phyloP scores from a whole-genome alignment of 257 asterid species.

The Sherardia arvensis region DNA sequence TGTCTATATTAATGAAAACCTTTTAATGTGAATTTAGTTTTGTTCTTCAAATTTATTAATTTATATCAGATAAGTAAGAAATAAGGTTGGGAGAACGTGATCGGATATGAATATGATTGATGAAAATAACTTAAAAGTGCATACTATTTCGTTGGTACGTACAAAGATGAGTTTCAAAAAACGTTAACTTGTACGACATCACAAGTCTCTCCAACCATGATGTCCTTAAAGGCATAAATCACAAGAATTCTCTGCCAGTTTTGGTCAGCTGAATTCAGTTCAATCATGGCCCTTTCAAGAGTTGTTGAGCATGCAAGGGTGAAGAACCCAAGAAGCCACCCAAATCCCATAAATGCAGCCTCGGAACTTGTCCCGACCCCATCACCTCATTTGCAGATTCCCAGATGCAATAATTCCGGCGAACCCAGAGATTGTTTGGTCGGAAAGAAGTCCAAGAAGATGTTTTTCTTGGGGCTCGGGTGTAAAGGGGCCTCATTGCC shows the following conservation, averaged over 20 bases:
- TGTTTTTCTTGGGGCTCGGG: conserved; percentile 33
- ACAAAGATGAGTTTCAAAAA: not conserved
- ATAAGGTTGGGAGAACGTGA: no score
- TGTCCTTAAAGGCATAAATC: not conserved
- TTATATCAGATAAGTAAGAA: no score
- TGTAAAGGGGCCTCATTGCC: conserved; percentile 29
- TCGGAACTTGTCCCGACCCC: not conserved
- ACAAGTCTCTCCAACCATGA: not conserved
- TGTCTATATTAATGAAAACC: no score
- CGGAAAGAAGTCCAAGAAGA: conserved; percentile 20
- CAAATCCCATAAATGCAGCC: not conserved
- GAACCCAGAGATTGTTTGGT: conserved; percentile 17
- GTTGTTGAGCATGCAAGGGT: conserved; percentile 4
- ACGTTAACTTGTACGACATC: not conserved
- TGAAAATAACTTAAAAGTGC: no score
- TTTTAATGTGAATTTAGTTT: no score
- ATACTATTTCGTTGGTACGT: not conserved
- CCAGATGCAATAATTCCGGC: conserved; percentile 7
- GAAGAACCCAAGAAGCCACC: conserved; percentile 6
- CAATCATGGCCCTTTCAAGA: conserved; percentile 3
- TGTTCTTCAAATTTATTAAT: no score
- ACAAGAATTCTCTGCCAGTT: conserved; percentile 2
- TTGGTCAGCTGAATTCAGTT: not conserved
- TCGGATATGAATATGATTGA: not conserved
- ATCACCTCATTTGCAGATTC: not conserved